phyloP scores from a whole-genome alignment of 306 rosid species.

The Prunus padus region DNA sequence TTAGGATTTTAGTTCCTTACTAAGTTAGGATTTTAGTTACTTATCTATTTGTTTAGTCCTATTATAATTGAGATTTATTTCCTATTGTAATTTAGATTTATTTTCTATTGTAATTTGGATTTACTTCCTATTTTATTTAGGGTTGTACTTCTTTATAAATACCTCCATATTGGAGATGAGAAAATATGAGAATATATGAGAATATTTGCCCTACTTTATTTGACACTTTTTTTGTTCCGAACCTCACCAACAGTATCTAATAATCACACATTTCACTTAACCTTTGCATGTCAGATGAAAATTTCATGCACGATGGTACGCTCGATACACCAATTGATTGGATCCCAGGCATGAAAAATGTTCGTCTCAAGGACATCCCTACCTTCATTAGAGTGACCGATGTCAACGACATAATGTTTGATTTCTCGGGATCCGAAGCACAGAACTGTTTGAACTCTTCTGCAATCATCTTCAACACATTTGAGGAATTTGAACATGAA shows the following conservation, averaged over 20 bases:
- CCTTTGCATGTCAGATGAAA: slow-evolving; percentile 22
- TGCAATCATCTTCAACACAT: slow-evolving; percentile 40
- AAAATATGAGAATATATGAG: too few relatives aligned
- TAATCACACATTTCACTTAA: background rate
- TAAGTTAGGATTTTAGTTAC: too few relatives aligned
- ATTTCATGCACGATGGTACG: slow-evolving; percentile 27
- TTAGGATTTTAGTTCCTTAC: too few relatives aligned
- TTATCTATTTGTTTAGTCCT: too few relatives aligned
- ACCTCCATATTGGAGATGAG: too few relatives aligned
- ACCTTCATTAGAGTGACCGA: slow-evolving; percentile 38
- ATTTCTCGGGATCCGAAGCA: slow-evolving; percentile 30
- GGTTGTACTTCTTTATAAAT: too few relatives aligned
- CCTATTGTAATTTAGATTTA: too few relatives aligned
- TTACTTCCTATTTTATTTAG: too few relatives aligned
- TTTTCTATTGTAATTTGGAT: too few relatives aligned
- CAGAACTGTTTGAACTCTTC: slow-evolving; percentile 35
- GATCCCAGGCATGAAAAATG: slow-evolving; percentile 39
- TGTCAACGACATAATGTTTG: slow-evolving; percentile 32
- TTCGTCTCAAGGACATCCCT: slow-evolving; percentile 44
- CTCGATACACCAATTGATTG: slow-evolving; percentile 34
- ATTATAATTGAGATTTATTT: too few relatives aligned
- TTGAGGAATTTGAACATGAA: slow-evolving; percentile 37
- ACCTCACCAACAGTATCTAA: background rate
- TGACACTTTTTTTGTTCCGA: too few relatives aligned
- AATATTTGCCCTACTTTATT: too few relatives aligned